Evolutionary conservation across 345 rosid species (phyloP).

Genomic region (Syzygium oleosum): DNA sequence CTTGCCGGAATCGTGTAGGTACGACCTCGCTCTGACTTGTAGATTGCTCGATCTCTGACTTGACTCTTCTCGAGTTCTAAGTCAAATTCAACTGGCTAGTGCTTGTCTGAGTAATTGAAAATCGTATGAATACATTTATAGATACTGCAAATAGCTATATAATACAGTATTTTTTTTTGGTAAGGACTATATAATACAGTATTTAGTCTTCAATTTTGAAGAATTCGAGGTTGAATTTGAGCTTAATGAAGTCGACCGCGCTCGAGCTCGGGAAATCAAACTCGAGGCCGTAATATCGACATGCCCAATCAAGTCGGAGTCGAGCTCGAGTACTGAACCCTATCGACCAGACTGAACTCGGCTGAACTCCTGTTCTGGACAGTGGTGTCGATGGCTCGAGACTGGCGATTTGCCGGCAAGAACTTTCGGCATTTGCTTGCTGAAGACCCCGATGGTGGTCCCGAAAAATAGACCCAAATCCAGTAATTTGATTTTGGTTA

Average conservation of each 20-base stretch:
- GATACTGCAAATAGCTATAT: background rate
- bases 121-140: background rate
- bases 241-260: background rate
- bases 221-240: background rate
- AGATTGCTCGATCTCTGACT: background rate
- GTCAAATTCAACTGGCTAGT: background rate
- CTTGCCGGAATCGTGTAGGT: conserved; percentile 12
- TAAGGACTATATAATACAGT: background rate
- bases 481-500: background rate
- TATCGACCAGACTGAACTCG: fast-evolving
- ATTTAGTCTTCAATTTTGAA: background rate
- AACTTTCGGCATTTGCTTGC: background rate
- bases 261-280: background rate
- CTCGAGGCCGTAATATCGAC: background rate
- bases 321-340: background rate
- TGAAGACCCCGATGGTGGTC: background rate
- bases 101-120: background rate
- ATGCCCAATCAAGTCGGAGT: background rate
- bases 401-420: background rate
- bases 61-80: background rate
- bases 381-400: background rate
- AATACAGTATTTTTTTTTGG: background rate
- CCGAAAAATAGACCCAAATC: background rate
- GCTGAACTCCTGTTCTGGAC: background rate
- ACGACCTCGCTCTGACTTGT: background rate